Evolutionary conservation across 164 flowering plant species (phyloP), one percentile per base, ranked within the genome.

Genomic region (Amborella trichopoda): DNA sequence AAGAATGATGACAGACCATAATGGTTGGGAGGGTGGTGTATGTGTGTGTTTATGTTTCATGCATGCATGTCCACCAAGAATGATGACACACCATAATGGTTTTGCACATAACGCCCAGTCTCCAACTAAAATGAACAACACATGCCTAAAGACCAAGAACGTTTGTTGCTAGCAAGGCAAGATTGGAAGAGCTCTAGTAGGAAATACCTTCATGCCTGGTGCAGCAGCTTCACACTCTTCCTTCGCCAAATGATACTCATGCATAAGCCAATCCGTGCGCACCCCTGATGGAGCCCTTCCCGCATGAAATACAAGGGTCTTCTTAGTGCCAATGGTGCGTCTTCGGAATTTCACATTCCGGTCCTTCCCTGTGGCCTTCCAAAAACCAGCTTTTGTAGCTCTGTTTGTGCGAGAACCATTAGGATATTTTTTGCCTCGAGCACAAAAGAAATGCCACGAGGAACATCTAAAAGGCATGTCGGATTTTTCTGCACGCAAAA

Each of bases 281-380:
- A 16, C 21, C 25, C 46, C 46, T 6, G 2, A 9, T 5, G 46
- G 46, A 42, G 23, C 24, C 10, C 46, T 18, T 9, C 46, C 46
- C 23, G 20, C 46, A 20, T 42, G 46, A 26, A 42, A 42, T 8
- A 42, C 46, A 5, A 42, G 46, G 8, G 46, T 42, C 14, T 42
- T 42, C 46, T 42, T 42, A 16, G 46, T 42, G 25, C 46, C 46
- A 8, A 42, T 26, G 23, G 23, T 14, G 23, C 46, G 25, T 22
- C 23, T 42, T 12, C n/a, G 22, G 10, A 14, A 42, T 14, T 20
- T 6, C 25, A 42, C n/a, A 22, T 42, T 42, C 6, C 46, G 20
- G 25, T 42, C 46, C 23, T 42, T 19, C 4, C 46, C 46, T 20
- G 46, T 42, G 21, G 46, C 23, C 46, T 42, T 42, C 46, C 46